These are phyloP conservation scores for Aquilaria agallochum DNA, from an alignment of 441 rosid species.

Conservation along the genomic window DNA sequence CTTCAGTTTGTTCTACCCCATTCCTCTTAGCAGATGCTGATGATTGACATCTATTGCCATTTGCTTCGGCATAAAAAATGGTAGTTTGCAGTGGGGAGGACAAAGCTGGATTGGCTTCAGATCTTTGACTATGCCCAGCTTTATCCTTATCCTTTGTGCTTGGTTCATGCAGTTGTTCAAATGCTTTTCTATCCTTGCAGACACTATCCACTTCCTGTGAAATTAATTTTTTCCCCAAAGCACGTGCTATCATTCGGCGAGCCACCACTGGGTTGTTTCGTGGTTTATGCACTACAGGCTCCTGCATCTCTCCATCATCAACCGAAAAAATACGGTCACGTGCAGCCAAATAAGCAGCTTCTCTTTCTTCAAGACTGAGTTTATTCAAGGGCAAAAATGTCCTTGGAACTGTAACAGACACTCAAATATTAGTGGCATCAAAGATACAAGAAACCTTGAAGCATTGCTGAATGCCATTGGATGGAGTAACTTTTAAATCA, in stretches of 20 bases:
- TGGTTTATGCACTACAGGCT: conserved; percentile 40
- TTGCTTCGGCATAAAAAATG: conserved; percentile 12
- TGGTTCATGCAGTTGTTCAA: conserved; percentile 15
- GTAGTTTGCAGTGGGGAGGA: conserved; percentile 8
- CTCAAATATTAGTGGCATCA: no score
- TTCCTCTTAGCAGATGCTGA: conserved; percentile 20
- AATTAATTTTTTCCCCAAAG: conserved; percentile 50
- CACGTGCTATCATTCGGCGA: conserved; percentile 79
- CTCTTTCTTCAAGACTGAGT: conserved; percentile 45
- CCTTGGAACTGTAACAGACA: conserved; percentile 28
- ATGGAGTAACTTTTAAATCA: no score
- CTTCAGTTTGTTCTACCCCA: conserved; percentile 18
- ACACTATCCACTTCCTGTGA: conserved; percentile 11
- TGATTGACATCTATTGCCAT: conserved; percentile 13
- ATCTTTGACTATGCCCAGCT: conserved; percentile 19
- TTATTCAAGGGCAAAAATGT: conserved; percentile 26
- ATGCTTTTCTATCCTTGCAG: conserved; percentile 16
- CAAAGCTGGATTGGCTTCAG: conserved; percentile 17
- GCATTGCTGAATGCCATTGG: no score
- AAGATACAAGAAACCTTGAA: no score
- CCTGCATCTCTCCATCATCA: conserved; percentile 30
- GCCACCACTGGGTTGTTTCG: conserved; percentile 52
- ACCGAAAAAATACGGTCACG: conserved; percentile 56
- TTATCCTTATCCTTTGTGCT: conserved; percentile 19
- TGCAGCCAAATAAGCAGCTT: conserved; percentile 68